Percentiles rank a stretch among this genome's conserved stretches.
Conservation (phyloP, 2,329 filamentous ascomycete genomes). For the Helotiales sp. region DNA sequence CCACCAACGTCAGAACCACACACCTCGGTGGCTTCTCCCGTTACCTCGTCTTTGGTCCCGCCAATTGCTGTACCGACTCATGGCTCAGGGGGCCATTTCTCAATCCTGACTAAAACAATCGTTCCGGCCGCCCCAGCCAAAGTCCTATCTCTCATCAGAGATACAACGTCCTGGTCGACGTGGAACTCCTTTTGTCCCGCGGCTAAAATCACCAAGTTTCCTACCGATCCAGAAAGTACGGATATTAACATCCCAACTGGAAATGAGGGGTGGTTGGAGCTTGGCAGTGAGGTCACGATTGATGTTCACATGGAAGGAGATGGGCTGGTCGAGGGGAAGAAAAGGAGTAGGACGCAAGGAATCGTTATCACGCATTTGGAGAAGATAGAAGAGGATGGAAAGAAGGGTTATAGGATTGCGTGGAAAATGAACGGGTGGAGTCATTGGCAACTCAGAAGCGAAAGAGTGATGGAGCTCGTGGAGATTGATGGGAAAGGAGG, state of each 20-base stretch:
- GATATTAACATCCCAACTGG: constrained; percentile 17
- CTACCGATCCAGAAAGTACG: neutral
- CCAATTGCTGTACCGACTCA: constrained; percentile 27
- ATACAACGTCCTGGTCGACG: constrained; percentile 23
- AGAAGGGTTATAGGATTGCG: constrained; percentile 40
- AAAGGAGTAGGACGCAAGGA: constrained; percentile 16
- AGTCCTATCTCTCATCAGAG: constrained; percentile 22
- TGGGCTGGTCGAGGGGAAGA: constrained; percentile 14
- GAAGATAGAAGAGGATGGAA: constrained; percentile 19
- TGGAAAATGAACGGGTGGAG: constrained; percentile 40
- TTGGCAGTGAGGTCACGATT: constrained; percentile 14
- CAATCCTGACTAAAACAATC: constrained; percentile 17
- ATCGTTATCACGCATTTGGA: constrained; percentile 19
- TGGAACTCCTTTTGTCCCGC: constrained; percentile 61
- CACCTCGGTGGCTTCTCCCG: constrained; percentile 1
- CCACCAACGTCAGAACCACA: constrained; percentile 8
- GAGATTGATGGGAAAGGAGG: constrained; percentile 39
- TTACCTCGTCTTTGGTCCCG: constrained; percentile 15
- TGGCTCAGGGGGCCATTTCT: constrained; percentile 24
- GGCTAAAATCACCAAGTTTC: constrained; percentile 50
- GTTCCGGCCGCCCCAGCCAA: constrained; percentile 17
- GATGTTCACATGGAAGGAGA: constrained; percentile 28
- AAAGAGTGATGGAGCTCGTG: constrained; percentile 47
- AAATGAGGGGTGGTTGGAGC: constrained; percentile 19
- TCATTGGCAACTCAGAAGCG: constrained; percentile 37